Conservation (phyloP, 306 rosid species). For the Glycine tomentella region DNA sequence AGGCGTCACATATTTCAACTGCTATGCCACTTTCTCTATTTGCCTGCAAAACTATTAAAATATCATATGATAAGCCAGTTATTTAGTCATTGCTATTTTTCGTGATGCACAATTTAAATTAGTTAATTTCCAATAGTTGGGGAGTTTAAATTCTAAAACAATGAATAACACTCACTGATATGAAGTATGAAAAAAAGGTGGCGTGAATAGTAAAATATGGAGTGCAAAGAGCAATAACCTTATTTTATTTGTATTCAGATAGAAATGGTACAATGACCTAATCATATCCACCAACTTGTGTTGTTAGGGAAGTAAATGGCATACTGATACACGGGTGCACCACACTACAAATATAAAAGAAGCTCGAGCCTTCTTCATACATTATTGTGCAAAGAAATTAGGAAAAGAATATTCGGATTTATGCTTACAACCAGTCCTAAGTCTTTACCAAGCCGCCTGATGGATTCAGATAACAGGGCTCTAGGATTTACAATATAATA, state of each 20-base stretch:
- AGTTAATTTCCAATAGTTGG: too few relatives aligned
- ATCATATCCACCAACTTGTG: not conserved
- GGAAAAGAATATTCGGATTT: constrained; percentile 33
- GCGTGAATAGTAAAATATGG: too few relatives aligned
- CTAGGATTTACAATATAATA: constrained; percentile 42
- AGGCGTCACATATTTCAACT: too few relatives aligned
- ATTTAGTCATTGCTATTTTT: too few relatives aligned
- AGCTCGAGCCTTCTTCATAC: constrained; percentile 28
- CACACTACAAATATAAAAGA: not conserved
- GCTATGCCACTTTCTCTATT: too few relatives aligned
- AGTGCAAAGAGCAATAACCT: too few relatives aligned
- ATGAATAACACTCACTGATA: too few relatives aligned
- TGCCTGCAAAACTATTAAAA: too few relatives aligned
- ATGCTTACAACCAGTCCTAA: constrained; percentile 51
- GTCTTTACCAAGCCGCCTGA: constrained; percentile 38
- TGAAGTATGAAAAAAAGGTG: too few relatives aligned
- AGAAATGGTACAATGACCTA: not conserved
- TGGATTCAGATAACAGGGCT: constrained; percentile 42
- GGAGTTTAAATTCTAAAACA: too few relatives aligned
- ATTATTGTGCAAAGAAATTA: constrained; percentile 34
- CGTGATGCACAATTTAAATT: too few relatives aligned
- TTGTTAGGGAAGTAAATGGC: not conserved
- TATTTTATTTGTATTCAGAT: not conserved
- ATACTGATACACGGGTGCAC: not conserved
- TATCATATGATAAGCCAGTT: too few relatives aligned